Conservation (phyloP, 257 asterid genomes). For the Lycium ferocissimum region DNA sequence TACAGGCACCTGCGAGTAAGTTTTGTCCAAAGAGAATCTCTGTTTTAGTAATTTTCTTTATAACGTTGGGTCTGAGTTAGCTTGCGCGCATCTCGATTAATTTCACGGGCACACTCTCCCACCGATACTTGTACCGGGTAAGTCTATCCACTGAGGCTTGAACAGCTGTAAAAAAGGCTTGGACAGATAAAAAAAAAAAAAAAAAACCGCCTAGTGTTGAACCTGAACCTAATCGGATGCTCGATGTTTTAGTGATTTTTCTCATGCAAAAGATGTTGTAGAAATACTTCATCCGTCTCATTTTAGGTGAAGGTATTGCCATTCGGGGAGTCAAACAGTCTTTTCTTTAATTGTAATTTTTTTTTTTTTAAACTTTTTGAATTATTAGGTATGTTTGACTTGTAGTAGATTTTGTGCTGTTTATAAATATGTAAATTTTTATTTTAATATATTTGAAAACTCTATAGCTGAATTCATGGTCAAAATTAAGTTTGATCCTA, state of each 20-base stretch:
- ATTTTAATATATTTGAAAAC: neutral
- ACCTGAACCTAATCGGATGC: neutral
- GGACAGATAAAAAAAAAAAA: no score
- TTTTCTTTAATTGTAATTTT: neutral
- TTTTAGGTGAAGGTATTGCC: neutral
- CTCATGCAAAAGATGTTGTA: neutral
- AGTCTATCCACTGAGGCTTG: neutral
- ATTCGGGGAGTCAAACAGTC: neutral
- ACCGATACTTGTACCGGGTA: neutral
- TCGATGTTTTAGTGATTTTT: neutral
- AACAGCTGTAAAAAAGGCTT: neutral
- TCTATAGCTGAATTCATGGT: neutral
- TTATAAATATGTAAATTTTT: neutral
- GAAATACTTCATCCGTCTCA: neutral
- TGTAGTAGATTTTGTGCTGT: neutral
- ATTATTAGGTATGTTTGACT: neutral
- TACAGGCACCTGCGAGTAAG: no score
- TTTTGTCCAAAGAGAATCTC: no score
- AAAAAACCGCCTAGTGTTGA: neutral
- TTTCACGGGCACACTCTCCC: neutral
- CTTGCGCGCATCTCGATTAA: neutral
- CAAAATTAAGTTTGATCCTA: neutral
- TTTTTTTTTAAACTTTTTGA: neutral
- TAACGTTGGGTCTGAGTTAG: no score
- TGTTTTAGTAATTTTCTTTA: no score